Evolutionary conservation across 2,329 filamentous ascomycete species (phyloP), one percentile per base, ranked within the genome.

Genomic region (Graphiopsis chlorocephala): DNA sequence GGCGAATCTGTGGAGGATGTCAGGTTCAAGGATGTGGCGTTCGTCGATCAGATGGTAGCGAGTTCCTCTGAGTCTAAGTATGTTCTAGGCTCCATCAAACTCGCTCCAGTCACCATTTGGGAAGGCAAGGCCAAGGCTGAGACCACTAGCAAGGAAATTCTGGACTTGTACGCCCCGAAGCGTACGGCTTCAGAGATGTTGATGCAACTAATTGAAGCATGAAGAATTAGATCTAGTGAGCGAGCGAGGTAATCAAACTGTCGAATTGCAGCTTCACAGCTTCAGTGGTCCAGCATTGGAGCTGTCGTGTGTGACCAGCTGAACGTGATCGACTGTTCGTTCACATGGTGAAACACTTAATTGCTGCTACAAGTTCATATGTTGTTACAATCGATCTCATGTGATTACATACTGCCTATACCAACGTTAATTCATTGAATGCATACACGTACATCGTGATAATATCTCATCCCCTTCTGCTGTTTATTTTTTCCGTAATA

Each of bases 91-190:
- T 77, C 76, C 2, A 65, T 75, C 17, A 73, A 67, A 25, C 31
- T 69, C 26, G 71, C 75, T 0, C 2, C 10, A 0, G 68, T 70
- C 25, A 68, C 71, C 1, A 50, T 53, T 0, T 78, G 77, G 78
- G 74, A 73, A 14, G 77, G 77, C 0, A 72, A 76, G 48, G 74
- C 69, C 59, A 65, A 70, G 11, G 72, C 69, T 20, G 68, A 45
- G 23, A 66, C 71, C 3, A 74, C 72, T 0, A 73, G 72, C 61
- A 65, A 71, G 61, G 72, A 75, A 31, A 68, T 79, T 0, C 17
- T 76, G 17, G 61, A 72, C 59, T n/a, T 79, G 17, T 71, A 70
- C 66, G 64, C 72, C 2, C 75, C 76, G 0, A 76, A 69, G 55
- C 31, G 61, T 14, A 73, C 76, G 20, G 70, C 72, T 55, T 29